Base-by-base conservation (phyloP, 495 filamentous ascomycete species). In the Trichodelitschia bisporula region DNA sequence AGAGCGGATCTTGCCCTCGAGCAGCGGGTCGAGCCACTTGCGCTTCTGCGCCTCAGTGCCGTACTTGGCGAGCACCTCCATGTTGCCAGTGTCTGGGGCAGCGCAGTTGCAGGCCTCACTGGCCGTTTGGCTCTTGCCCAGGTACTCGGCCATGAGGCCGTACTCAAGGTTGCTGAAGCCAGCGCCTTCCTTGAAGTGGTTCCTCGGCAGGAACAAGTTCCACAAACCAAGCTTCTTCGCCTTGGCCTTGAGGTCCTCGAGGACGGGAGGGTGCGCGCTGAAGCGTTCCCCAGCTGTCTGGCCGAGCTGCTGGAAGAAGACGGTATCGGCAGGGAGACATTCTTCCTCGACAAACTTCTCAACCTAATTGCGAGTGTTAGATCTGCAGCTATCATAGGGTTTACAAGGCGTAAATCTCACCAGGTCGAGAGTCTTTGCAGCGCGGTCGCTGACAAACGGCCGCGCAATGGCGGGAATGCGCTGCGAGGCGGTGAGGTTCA, bases 131-230 rank as follows among this genome's bases (percentile, higher is more conserved):
- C 47, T 51, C 48, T 54, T 54, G 34, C 52, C 52, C 36, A 55
- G 31, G 32, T 45, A 44, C 41, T 55, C 52, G 3, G 52, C 52
- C 52, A 55, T 55, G 9, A 55, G 32, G 4, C 52, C 52, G 36
- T 55, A 55, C 35, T 55, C 52, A 30, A 55, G 29, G 37, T 55
- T 55, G 31, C 44, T 49, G 38, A 55, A 55, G n/a, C 52, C 52
- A 3, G 84, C 82, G 11, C 82, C 84, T 52, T 93, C 76, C 37
- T 69, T 75, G 62, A 91, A 95, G 55, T 93, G 83, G 40, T 69
- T 78, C 55, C 77, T 84, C 28, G 84, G 75, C 36, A 97, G 52
- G 61, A 97, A 97, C 68, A 97, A 75, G 50, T 97, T 97, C 86
- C 86, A 97, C 26, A 97, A 59, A 0, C 86, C 86, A n/a, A 83